Percentiles rank a stretch among this genome's conserved stretches.
phyloP scores from a whole-genome alignment of 148 eudicot genomes.

The Arctostaphylos glauca region DNA sequence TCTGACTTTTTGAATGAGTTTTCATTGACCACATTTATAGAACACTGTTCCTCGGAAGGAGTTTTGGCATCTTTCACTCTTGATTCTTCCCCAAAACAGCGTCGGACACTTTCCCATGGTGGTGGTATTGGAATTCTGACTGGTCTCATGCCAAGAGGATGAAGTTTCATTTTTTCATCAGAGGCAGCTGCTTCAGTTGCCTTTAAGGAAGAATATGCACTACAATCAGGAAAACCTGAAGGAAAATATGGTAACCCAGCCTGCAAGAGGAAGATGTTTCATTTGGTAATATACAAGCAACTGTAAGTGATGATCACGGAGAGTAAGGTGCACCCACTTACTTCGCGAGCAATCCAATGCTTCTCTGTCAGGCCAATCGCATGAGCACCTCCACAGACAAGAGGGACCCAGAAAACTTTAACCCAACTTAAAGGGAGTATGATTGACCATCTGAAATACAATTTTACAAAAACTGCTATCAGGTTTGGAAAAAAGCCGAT shows the following conservation, averaged over 20 bases:
- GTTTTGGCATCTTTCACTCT: constrained; percentile 16
- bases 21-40: background rate
- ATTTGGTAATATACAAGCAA: background rate
- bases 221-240: constrained; percentile 79
- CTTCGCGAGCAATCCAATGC: constrained; percentile 86
- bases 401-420: constrained; percentile 75
- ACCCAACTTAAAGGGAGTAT: constrained; percentile 85
- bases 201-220: constrained; percentile 52
- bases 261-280: constrained; percentile 37
- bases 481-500: background rate
- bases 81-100: constrained; percentile 19
- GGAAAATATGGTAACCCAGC: constrained; percentile 74
- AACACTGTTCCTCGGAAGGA: constrained; percentile 16
- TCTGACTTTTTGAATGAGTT: constrained; percentile 14
- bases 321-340: constrained; percentile 28
- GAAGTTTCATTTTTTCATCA: constrained; percentile 34
- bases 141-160: constrained; percentile 54
- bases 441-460: constrained; percentile 70
- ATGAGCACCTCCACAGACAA: constrained; percentile 71
- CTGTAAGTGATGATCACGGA: background rate
- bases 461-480: constrained; percentile 5
- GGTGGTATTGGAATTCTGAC: constrained; percentile 55
- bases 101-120: constrained; percentile 65
- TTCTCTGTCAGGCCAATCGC: constrained; percentile 89
- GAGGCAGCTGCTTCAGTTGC: constrained; percentile 41